Evolutionary conservation across 352 stramenopile genomes (phyloP), one percentile per base, ranked within the genome.

Genomic region (Globisporangium iwayamae): DNA sequence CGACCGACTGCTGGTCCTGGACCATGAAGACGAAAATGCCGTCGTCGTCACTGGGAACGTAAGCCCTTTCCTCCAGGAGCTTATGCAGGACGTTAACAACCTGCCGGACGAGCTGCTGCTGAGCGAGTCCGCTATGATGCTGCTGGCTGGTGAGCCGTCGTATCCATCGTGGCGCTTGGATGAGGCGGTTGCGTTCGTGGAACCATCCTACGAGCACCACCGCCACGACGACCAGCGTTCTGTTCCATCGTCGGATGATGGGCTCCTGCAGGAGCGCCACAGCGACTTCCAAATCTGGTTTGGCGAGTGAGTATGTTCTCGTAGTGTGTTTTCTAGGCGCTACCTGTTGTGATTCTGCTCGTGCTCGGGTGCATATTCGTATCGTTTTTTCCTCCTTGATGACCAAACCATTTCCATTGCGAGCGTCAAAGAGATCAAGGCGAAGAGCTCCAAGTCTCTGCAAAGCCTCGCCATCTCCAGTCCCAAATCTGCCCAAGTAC

Each of bases 91-190:
- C 34, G 55, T n/a, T 0, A 48, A 60, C 55, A 51, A 52, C 22
- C 14, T 60, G 14, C 5, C 39, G 38, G 55, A 60, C 11, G 34
- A 60, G 36, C 55, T 50, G 55, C 36, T 60, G 22, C 55, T 60
- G 16, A 22, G 7, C 3, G 20, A 60, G 13, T 52, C 55, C 7
- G 55, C 39, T 36, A 14, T n/a, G 13, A 13, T 60, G 20, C 39
- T 60, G 18, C 9, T 9, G 36, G 5, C 7, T 22, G 55, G 25
- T 16, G 55, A n/a, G 43, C 2, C 4, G 32, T 20, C 36, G 25
- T 14, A 51, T 20, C 43, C 25, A 14, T 34, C 48, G 48, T 38
- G 28, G 43, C 38, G 20, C n/a, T 10, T 60, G 36, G 14, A 25
- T 16, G 36, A 60, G 14, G 4, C n/a, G 20, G 16, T 60, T 60